A percentile compares a stretch with the other conserved stretches of the same genome.
phyloP scores from a whole-genome alignment of 805 yeast genomes.

The Naumovozyma dairenensis region DNA sequence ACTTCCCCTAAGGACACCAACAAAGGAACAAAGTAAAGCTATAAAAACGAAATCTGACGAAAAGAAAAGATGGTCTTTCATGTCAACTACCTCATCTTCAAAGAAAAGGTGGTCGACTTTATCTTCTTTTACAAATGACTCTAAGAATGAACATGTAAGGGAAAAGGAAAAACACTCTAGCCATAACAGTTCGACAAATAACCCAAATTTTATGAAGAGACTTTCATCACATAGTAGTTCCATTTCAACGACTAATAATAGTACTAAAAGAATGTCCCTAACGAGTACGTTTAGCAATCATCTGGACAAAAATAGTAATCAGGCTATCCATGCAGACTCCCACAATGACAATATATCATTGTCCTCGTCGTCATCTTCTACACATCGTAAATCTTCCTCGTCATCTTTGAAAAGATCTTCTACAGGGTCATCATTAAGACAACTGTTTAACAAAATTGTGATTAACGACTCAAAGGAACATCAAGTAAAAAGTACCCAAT shows the following conservation, averaged over 20 bases:
- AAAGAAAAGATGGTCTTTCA: conserved; percentile 25
- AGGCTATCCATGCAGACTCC: too few relatives aligned
- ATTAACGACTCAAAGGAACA: neutral
- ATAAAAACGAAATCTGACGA: conserved; percentile 9
- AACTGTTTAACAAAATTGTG: conserved; percentile 22
- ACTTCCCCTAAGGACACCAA: too few relatives aligned
- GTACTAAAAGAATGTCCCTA: conserved; percentile 11
- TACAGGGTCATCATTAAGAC: conserved; percentile 26
- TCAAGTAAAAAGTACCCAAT: neutral
- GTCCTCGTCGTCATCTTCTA: neutral
- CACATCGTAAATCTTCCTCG: neutral
- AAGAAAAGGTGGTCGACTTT: conserved; percentile 27
- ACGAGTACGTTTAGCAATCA: too few relatives aligned
- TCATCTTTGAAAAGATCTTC: conserved; percentile 20
- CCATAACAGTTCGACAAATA: neutral
- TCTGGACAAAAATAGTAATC: too few relatives aligned
- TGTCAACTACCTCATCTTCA: conserved; percentile 21
- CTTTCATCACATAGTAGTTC: conserved; percentile 10
- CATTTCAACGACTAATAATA: neutral
- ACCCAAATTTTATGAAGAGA: conserved; percentile 4
- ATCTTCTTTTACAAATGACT: conserved; percentile 17
- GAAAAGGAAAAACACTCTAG: too few relatives aligned
- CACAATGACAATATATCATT: too few relatives aligned
- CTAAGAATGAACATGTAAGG: too few relatives aligned
- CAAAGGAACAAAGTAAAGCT: neutral